phyloP scores from a whole-genome alignment of 192 early-diverging fungal species.

The Helicostylum pulchrum region DNA sequence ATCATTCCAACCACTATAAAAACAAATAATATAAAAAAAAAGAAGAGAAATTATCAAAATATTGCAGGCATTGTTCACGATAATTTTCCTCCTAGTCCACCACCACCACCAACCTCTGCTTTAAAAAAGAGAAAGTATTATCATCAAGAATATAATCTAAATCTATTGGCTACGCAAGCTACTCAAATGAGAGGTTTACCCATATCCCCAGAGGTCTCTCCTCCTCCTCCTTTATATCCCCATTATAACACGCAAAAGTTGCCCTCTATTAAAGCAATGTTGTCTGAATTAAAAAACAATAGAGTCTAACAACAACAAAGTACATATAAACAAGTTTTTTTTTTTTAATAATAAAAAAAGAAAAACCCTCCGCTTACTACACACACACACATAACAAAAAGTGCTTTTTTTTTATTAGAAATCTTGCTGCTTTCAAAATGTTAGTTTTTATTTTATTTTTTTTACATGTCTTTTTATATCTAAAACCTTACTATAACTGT shows the following conservation, averaged over 20 bases:
- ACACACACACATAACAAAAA: no score
- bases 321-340: no score
- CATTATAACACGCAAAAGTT: background rate
- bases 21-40: background rate
- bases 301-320: no score
- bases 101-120: background rate
- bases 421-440: no score
- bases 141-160: constrained; percentile 3
- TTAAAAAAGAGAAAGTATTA: background rate
- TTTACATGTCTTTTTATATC: no score
- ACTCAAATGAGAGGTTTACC: constrained; percentile 21
- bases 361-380: no score
- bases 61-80: background rate
- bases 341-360: no score
- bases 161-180: constrained; percentile 19
- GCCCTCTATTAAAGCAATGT: constrained; percentile 7
- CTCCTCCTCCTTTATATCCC: background rate
- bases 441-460: no score
- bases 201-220: constrained; percentile 1
- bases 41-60: constrained; percentile 3
- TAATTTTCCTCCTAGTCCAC: constrained; percentile 5
- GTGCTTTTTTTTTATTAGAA: no score
- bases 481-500: no score
- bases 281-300: background rate
- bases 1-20: background rate